phyloP scores from a whole-genome alignment of 148 eudicot genomes.

The Cornus florida region DNA sequence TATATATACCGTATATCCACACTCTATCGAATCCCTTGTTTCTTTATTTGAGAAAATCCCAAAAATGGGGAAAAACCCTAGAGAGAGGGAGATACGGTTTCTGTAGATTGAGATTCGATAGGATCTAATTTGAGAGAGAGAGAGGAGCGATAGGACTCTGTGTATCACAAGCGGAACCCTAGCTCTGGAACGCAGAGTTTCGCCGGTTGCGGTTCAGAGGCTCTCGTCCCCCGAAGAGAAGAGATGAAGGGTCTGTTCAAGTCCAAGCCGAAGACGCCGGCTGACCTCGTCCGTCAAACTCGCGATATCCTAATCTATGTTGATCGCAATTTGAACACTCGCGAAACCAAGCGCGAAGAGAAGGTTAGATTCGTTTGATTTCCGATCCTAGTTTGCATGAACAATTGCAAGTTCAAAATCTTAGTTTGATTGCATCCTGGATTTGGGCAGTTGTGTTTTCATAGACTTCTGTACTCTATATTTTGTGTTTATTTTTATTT shows the following conservation, averaged over 20 bases:
- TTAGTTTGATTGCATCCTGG: no score
- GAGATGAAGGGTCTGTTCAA: slow-evolving; percentile 82
- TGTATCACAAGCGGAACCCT: slow-evolving; percentile 7
- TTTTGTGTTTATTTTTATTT: background rate
- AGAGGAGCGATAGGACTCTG: slow-evolving; percentile 11
- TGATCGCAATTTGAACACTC: slow-evolving; percentile 35
- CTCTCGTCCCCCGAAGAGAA: slow-evolving; percentile 19
- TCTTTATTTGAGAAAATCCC: background rate
- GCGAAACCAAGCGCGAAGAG: slow-evolving; percentile 82
- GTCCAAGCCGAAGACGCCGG: slow-evolving; percentile 88
- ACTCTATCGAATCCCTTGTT: background rate
- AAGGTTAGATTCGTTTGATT: slow-evolving; percentile 46
- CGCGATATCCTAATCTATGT: slow-evolving; percentile 71
- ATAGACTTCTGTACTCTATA: no score
- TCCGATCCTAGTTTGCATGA: background rate
- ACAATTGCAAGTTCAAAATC: background rate
- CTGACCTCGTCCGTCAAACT: slow-evolving; percentile 68
- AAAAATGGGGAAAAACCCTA: background rate
- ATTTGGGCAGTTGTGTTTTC: no score
- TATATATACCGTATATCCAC: background rate
- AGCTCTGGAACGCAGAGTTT: slow-evolving; percentile 12
- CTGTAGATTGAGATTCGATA: no score
- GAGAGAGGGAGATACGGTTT: background rate
- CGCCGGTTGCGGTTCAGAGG: slow-evolving; percentile 17
- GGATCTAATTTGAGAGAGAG: background rate